Evolutionary conservation across 441 rosid genomes (phyloP), one percentile per base, ranked within the genome.

Genomic region (Cnidoscolus chayamansa): DNA sequence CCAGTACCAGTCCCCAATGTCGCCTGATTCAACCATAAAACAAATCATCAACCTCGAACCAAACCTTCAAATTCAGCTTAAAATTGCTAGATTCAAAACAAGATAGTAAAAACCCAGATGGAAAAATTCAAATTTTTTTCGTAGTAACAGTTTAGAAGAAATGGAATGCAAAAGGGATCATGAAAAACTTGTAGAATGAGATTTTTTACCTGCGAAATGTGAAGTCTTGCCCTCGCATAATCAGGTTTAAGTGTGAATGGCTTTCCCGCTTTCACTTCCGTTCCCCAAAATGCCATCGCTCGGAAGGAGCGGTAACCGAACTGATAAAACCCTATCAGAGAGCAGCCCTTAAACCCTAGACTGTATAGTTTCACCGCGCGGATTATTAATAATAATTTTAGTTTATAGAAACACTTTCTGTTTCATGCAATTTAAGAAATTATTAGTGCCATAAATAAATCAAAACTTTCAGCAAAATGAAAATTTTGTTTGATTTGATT

Each of bases 221-320:
- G 98, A 58, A 89, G 89, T 78, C 94, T 81, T 76, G 78, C 73
- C 57, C 72, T 79, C 3, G 62, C 4, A 48, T 68, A 72, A 6
- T 56, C 66, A 47, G 82, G 64, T 4, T 54, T 53, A 32, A 82
- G 92, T 55, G 85, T 76, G 80, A 85, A 88, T 60, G 92, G 89
- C 57, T 74, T 86, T 48, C 86, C 89, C 4, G 92, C 86, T 68
- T 85, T 90, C 79, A 90, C 92, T 80, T 88, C 91, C 32, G 83
- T 78, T 73, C 97, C 94, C 74, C 67, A 71, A 50, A 61, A 71
- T 31, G 67, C 74, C 74, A 71, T 71, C 11, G 43, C 20, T 35
- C 10, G 45, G 45, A 64, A 63, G 30, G 67, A 40, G 51, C 67
- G 7, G 50, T 62, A 40, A 40, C 20, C 15, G 67, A 13, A n/a